phyloP scores from a whole-genome alignment of 345 rosid genomes.

The Eucalyptus pauciflora region DNA sequence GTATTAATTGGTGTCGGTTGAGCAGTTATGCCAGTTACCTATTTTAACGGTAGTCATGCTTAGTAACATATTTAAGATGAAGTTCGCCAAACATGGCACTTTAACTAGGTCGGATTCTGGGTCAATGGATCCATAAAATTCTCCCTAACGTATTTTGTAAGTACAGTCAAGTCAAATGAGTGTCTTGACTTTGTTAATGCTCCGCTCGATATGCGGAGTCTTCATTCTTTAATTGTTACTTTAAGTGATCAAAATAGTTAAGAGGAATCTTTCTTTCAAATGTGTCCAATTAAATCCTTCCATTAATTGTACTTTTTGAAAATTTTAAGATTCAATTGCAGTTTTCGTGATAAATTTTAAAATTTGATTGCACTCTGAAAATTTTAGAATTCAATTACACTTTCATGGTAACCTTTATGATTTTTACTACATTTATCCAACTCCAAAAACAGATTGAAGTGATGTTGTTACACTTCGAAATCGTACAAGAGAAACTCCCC shows the following conservation, averaged over 20 bases:
- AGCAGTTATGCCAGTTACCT: not conserved
- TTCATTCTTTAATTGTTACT: not conserved
- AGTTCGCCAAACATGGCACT: not conserved
- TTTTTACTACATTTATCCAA: too few relatives aligned
- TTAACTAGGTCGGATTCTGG: not conserved
- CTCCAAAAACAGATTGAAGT: too few relatives aligned
- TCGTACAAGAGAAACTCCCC: not conserved
- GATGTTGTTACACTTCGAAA: too few relatives aligned
- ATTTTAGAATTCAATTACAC: accelerated
- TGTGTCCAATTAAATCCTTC: not conserved
- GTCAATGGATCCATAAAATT: not conserved
- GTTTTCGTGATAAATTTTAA: too few relatives aligned
- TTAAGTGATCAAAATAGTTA: not conserved
- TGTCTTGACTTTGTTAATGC: not conserved
- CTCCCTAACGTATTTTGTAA: not conserved
- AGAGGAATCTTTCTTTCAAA: not conserved
- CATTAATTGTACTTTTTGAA: too few relatives aligned
- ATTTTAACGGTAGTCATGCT: not conserved
- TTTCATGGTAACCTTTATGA: too few relatives aligned
- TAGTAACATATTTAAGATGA: not conserved
- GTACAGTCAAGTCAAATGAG: not conserved
- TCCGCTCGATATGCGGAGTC: not conserved
- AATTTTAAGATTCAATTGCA: too few relatives aligned
- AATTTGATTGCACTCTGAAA: accelerated
- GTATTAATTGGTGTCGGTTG: not conserved